These are phyloP conservation scores for Scedosporium dehoogii DNA, from an alignment of 2,329 filamentous ascomycete species.

Conservation along the genomic window DNA sequence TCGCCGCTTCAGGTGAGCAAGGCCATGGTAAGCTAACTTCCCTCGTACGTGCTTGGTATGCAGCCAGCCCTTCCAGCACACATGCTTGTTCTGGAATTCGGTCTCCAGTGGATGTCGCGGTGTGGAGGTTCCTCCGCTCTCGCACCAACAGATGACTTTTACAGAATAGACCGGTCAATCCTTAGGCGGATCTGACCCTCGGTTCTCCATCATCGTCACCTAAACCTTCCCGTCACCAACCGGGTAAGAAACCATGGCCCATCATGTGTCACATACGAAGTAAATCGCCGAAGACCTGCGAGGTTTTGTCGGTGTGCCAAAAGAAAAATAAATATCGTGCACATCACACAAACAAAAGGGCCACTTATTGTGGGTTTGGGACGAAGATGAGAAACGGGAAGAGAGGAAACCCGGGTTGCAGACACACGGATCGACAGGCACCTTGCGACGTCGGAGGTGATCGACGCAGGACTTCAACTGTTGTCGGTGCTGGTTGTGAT, in stretches of 20 bases:
- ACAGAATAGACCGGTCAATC: neutral
- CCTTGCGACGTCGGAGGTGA: conserved; percentile 2
- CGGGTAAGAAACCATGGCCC: neutral
- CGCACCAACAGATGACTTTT: neutral
- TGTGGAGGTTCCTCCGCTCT: neutral
- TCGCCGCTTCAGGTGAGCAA: neutral
- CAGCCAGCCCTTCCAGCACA: neutral
- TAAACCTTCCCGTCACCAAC: neutral
- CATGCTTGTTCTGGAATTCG: neutral
- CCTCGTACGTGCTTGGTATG: neutral
- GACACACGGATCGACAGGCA: neutral
- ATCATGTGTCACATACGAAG: neutral
- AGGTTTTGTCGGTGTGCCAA: neutral
- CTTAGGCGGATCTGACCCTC: neutral
- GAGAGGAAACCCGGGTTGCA: neutral
- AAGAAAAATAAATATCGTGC: neutral
- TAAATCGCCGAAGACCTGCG: neutral
- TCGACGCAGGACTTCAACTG: neutral
- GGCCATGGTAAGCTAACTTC: neutral
- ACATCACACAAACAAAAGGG: neutral
- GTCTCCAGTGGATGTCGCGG: neutral
- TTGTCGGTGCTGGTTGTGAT: neutral
- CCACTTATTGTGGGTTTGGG: neutral
- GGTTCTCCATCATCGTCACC: neutral
- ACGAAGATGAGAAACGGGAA: neutral